These are phyloP conservation scores for Arthroderma sp. DNA, from an alignment of 2,329 filamentous ascomycete genomes.

Conservation along the genomic window DNA sequence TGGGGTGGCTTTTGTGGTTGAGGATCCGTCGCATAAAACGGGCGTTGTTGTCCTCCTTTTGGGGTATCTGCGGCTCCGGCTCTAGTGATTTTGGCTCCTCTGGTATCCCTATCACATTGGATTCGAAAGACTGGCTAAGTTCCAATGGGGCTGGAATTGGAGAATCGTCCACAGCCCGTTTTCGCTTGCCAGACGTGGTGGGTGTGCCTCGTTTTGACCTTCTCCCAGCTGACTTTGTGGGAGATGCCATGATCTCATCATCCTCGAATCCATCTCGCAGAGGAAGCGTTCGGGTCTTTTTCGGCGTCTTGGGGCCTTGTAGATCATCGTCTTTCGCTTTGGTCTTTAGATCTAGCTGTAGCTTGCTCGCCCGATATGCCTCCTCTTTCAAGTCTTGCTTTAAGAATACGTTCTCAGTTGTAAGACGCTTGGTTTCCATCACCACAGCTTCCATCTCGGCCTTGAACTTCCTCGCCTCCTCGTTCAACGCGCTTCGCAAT, in stretches of 20 bases:
- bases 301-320: slow-evolving; percentile 36
- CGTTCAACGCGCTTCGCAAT: slow-evolving; percentile 41
- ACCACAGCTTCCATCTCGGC: slow-evolving; percentile 41
- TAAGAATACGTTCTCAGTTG: slow-evolving; percentile 47
- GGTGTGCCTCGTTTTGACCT: slow-evolving; percentile 42
- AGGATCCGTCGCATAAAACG: slow-evolving; percentile 41
- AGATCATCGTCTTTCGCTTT: slow-evolving; percentile 25
- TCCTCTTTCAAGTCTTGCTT: slow-evolving; percentile 48
- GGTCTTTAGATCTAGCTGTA: slow-evolving; percentile 17
- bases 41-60: slow-evolving; percentile 16
- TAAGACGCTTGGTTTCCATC: slow-evolving; percentile 42
- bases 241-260: slow-evolving; percentile 44
- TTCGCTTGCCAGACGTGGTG: slow-evolving; percentile 44
- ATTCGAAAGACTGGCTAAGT: slow-evolving; percentile 20
- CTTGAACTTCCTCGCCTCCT: slow-evolving; percentile 40
- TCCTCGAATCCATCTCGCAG: slow-evolving; percentile 53
- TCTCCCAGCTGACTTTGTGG: slow-evolving; percentile 35
- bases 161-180: slow-evolving; percentile 41
- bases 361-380: slow-evolving; percentile 33
- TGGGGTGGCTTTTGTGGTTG: slow-evolving; percentile 39
- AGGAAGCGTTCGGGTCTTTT: slow-evolving; percentile 33
- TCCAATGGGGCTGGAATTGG: slow-evolving; percentile 35
- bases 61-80: slow-evolving; percentile 17
- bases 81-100: slow-evolving; percentile 12
- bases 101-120: slow-evolving; percentile 9